Conservation (phyloP, 768 basidiomycete genomes). For the Termitomyces sp. region DNA sequence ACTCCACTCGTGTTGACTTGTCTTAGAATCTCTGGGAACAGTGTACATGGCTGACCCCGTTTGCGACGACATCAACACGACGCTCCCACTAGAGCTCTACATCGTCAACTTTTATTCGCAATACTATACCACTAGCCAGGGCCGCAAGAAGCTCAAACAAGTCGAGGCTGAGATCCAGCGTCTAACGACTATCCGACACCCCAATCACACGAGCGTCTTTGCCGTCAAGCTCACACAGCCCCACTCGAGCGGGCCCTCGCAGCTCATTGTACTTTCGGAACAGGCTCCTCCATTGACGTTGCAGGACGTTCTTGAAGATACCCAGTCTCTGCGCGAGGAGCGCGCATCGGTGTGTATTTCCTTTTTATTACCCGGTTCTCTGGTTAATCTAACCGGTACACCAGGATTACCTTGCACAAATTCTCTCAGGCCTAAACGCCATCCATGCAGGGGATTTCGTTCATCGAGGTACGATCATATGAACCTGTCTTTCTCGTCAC, state of each 20-base stretch:
- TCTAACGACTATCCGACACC: slow-evolving; percentile 57
- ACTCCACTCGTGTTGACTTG: neutral
- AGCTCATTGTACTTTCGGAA: slow-evolving; percentile 69
- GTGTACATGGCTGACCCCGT: slow-evolving; percentile 75
- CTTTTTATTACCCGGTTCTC: neutral
- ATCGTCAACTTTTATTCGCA: slow-evolving; percentile 62
- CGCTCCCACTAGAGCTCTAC: slow-evolving; percentile 66
- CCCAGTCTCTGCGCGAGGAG: slow-evolving; percentile 69
- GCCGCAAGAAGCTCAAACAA: slow-evolving; percentile 67
- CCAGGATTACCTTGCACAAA: slow-evolving; percentile 78
- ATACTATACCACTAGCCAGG: slow-evolving; percentile 70
- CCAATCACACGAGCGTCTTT: slow-evolving; percentile 64
- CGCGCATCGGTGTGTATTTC: slow-evolving; percentile 55
- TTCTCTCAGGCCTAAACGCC: slow-evolving; percentile 66
- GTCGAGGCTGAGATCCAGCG: slow-evolving; percentile 66
- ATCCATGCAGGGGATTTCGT: slow-evolving; percentile 65
- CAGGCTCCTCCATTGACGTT: slow-evolving; percentile 65
- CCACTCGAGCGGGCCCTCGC: slow-evolving; percentile 46
- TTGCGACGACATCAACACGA: slow-evolving; percentile 57
- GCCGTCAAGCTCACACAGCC: slow-evolving; percentile 64
- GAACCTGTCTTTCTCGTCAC: neutral
- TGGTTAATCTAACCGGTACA: neutral
- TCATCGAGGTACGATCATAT: slow-evolving; percentile 54
- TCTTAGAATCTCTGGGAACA: slow-evolving; percentile 59
- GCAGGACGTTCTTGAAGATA: slow-evolving; percentile 74